Evolutionary conservation across 2,329 filamentous ascomycete genomes (phyloP).

Genomic region (Phyllosticta capitalensis): DNA sequence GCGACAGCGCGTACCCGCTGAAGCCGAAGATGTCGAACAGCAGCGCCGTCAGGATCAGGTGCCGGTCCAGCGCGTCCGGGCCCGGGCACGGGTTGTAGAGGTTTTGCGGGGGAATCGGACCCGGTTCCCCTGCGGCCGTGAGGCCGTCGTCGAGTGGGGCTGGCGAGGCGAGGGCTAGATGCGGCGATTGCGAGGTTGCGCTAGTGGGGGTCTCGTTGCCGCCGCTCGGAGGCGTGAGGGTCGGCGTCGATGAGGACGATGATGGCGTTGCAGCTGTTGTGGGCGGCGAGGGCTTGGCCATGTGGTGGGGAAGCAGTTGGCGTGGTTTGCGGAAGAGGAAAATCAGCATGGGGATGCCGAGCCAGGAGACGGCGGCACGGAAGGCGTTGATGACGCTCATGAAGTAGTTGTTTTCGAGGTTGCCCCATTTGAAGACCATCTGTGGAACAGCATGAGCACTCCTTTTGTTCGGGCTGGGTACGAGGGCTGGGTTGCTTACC

Average conservation of each 20-base stretch:
- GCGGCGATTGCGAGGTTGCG: neutral
- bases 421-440: conserved; percentile 14
- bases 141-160: neutral
- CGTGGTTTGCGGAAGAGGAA: conserved; percentile 7
- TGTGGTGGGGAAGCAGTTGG: neutral
- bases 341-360: conserved; percentile 13
- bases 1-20: conserved; percentile 12
- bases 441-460: neutral
- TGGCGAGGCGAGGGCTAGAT: neutral
- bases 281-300: neutral
- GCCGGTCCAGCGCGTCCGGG: conserved; percentile 9
- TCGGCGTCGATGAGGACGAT: neutral
- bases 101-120: neutral
- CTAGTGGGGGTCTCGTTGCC: neutral
- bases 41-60: conserved; percentile 8
- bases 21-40: conserved; percentile 12
- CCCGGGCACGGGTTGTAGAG: neutral
- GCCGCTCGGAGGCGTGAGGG: neutral
- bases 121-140: neutral
- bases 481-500: neutral
- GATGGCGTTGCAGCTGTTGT: neutral
- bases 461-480: neutral
- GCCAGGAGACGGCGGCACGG: conserved; percentile 12
- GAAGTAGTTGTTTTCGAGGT: conserved; percentile 13
- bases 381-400: conserved; percentile 13